Conservation (phyloP, 495 filamentous ascomycete species). For the Neurospora sp. region DNA sequence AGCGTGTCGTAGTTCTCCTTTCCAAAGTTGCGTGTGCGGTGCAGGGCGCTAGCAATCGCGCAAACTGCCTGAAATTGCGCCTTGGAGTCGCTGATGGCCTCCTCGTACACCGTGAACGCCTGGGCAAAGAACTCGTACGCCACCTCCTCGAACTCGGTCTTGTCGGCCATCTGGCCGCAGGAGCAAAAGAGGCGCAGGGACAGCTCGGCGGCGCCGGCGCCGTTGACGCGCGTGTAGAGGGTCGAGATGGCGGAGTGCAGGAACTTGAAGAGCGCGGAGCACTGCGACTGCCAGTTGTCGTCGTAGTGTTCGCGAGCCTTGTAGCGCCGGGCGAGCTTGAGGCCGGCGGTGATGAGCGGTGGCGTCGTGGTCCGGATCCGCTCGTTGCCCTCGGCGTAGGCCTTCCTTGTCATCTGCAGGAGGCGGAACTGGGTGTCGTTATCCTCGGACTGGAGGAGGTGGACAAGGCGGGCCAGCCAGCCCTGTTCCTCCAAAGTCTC, state of each 20-base stretch:
- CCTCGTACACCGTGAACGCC: slow-evolving; percentile 96
- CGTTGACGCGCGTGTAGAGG: slow-evolving; percentile 78
- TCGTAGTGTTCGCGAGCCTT: slow-evolving; percentile 90
- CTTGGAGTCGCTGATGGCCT: slow-evolving; percentile 85
- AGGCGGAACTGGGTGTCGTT: slow-evolving; percentile 95
- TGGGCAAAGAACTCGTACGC: slow-evolving; percentile 98
- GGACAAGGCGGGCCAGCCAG: slow-evolving; percentile 84
- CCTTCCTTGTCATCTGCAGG: slow-evolving; percentile 78
- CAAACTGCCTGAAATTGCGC: slow-evolving; percentile 98
- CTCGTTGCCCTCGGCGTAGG: slow-evolving; percentile 87
- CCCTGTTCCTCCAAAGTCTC: slow-evolving; percentile 97
- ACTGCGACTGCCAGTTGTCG: slow-evolving; percentile 88
- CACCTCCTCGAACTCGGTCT: slow-evolving; percentile 87
- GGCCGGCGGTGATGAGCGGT: slow-evolving; percentile 77
- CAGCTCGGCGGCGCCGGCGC: slow-evolving; percentile 69
- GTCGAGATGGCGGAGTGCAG: slow-evolving; percentile 77
- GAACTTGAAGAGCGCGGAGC: slow-evolving; percentile 86
- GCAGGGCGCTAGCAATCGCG: slow-evolving; percentile 80
- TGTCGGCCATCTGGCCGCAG: slow-evolving; percentile 87
- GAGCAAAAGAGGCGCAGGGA: slow-evolving; percentile 79
- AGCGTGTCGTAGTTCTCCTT: slow-evolving; percentile 98
- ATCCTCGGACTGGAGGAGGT: slow-evolving; percentile 69
- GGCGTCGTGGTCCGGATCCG: slow-evolving; percentile 92
- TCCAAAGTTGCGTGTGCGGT: slow-evolving; percentile 75
- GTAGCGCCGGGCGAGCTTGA: slow-evolving; percentile 82